Base-by-base conservation (phyloP, 2,329 filamentous ascomycete species). In the Dothidotthia symphoricarpi region DNA sequence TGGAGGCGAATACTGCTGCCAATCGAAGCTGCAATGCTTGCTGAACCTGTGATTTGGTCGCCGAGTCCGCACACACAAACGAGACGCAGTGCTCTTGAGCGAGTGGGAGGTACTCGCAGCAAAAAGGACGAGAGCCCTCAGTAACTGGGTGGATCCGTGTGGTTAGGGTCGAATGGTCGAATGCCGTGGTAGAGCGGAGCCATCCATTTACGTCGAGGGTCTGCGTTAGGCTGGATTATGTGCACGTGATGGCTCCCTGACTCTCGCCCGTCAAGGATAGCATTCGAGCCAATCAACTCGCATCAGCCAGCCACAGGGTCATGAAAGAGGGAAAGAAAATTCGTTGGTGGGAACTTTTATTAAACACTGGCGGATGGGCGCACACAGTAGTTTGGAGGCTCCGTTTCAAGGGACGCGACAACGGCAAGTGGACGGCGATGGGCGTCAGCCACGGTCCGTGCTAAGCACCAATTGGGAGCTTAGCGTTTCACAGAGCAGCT, bases 401-500 rank as follows among this genome's bases (percentile, higher is more conserved):
- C 5, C 36, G 47, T 55, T 49, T 54, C 49, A 52, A 17, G 33
- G 30, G 36, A 38, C 46, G 47, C 48, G 38, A 49, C 44, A 41
- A 41, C 51, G 37, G 33, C 36, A 31, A 15, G 24, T 37, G 16
- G 26, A 37, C 29, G 36, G 41, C 41, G 33, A 41, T 19, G 30
- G 36, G 16, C 33, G 33, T 29, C 19, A 22, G 19, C 19, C 19
- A 22, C 9, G 19, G 36, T 25, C 36, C 36, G 31, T 31, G 28
- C 36, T 31, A 29, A 30, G 19, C 39, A 27, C 25, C 33, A 36
- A 36, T 22, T 9, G 19, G 16, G n/a, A 14, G n/a, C 24, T 41
- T 37, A 53, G 49, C 47, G 61, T 64, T 64, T 64, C 61, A 64
- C 51, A 27, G 28, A 25, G 27, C 44, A 34, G 40, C 42, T 31